A percentile compares a stretch with the other conserved stretches of the same genome.
These are phyloP conservation scores for Cystofilobasidium bisporidii DNA, from an alignment of 768 basidiomycete genomes.

Conservation along the genomic window DNA sequence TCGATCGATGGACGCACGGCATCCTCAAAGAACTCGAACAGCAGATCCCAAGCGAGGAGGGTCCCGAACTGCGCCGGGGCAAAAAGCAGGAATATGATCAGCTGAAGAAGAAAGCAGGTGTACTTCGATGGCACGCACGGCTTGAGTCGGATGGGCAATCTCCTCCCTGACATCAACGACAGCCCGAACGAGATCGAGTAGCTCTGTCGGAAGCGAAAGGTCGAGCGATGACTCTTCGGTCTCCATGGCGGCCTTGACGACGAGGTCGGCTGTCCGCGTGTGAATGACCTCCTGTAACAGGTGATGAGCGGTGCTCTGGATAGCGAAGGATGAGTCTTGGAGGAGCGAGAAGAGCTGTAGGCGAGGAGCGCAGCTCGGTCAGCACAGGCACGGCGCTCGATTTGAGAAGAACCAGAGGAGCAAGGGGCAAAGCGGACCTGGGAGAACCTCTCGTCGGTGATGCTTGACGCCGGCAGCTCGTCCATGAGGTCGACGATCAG, in stretches of 20 bases:
- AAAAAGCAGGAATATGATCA: too few relatives aligned
- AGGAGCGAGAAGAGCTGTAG: constrained; percentile 71
- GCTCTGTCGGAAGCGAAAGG: constrained; percentile 40
- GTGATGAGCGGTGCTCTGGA: constrained; percentile 69
- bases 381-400: background rate
- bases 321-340: constrained; percentile 51
- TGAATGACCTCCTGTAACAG: constrained; percentile 60
- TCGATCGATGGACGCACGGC: constrained; percentile 50
- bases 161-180: constrained; percentile 39
- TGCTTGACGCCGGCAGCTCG: constrained; percentile 50
- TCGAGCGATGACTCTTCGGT: constrained; percentile 45
- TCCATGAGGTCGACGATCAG: constrained; percentile 60
- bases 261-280: constrained; percentile 68
- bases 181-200: constrained; percentile 55
- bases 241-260: constrained; percentile 57
- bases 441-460: constrained; percentile 57
- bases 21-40: constrained; percentile 71
- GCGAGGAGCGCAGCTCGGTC: background rate
- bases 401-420: too few relatives aligned
- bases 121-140: background rate
- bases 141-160: constrained; percentile 26
- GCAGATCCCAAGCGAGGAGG: constrained; percentile 81
- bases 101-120: constrained; percentile 4
- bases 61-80: constrained; percentile 11
- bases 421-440: constrained; percentile 54